Percentiles rank a stretch among this genome's conserved stretches.
Evolutionary conservation across 176 grass and related monocot species (phyloP).

Genomic region (Zea mays): DNA sequence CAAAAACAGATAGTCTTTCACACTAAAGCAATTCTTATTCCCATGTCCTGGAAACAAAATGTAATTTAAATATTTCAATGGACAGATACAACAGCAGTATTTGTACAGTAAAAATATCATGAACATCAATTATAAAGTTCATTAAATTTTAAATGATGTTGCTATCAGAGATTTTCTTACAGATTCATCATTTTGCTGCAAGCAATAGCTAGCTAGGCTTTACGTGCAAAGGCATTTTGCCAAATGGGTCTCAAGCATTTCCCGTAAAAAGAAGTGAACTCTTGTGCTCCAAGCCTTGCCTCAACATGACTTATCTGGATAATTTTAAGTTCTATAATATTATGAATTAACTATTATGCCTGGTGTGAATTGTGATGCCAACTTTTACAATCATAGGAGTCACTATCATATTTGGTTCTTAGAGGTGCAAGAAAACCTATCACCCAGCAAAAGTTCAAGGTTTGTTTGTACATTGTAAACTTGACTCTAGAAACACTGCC

Average conservation of each 20-base stretch:
- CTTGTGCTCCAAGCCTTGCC: background rate
- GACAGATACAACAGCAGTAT: background rate
- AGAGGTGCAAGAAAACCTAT: background rate
- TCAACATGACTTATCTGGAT: background rate
- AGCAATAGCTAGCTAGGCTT: background rate
- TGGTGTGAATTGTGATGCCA: background rate
- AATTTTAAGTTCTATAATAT: background rate
- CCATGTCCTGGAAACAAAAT: background rate
- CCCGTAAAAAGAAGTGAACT: background rate
- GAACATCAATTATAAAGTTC: background rate
- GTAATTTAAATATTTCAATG: background rate
- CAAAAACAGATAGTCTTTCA: background rate
- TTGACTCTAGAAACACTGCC: background rate
- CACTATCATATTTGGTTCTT: background rate
- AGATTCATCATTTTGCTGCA: background rate
- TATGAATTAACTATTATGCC: background rate
- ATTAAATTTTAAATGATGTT: background rate
- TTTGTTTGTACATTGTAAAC: background rate
- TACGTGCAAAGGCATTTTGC: background rate
- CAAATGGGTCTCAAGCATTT: background rate
- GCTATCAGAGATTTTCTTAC: background rate
- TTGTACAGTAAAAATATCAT: background rate
- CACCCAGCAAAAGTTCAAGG: slow-evolving; percentile 25
- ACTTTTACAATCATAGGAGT: background rate
- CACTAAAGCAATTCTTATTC: background rate